Evolutionary conservation across 305 asterid genomes (phyloP), one percentile per base, ranked within the genome.

Genomic region (Withania somnifera): DNA sequence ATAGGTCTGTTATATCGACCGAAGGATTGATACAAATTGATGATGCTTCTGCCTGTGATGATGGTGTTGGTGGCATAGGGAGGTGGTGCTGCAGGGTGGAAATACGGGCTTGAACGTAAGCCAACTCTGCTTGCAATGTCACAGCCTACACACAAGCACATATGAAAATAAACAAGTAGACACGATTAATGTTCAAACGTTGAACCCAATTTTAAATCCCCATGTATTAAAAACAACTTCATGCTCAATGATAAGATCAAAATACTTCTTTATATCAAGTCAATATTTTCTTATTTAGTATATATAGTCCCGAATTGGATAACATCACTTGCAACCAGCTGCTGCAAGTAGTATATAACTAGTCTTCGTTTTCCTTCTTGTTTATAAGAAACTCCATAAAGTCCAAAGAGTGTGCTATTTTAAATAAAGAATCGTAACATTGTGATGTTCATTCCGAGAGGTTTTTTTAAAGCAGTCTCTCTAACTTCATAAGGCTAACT

Each of bases 121-220:
- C 97, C 63, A 95, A 82, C 83, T 95, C 98, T 0, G 98, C 98
- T 84, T 95, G 97, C 84, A 95, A 87, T 83, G 87, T 91, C 4
- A 91, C 90, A n/a, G 93, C 97, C 98, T 93, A 51, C 6, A 50
- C 42, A n/a, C 53, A 28, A 58, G 7, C 2, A 71, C 2, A 28
- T 26, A 68, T 28, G 26, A 26, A 82, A n/a, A 6, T 42, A 28
- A 45, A 40, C 13, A 60, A 7, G 34, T 60, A 58, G 8, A 24
- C 11, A 45, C 13, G 11, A 38, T 1, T 17, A 52, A 52, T 20
- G 64, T 56, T 20, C 30, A 9, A 52, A 52, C n/a, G n/a, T n/a
- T n/a, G n/a, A n/a, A n/a, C n/a, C n/a, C 13, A 66, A 66, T 34
- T 0, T n/a, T 34, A 34, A 66, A 51, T 66, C 28, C 0, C 38